phyloP scores from a whole-genome alignment of 768 basidiomycete genomes.

The Lactarius deliciosus region DNA sequence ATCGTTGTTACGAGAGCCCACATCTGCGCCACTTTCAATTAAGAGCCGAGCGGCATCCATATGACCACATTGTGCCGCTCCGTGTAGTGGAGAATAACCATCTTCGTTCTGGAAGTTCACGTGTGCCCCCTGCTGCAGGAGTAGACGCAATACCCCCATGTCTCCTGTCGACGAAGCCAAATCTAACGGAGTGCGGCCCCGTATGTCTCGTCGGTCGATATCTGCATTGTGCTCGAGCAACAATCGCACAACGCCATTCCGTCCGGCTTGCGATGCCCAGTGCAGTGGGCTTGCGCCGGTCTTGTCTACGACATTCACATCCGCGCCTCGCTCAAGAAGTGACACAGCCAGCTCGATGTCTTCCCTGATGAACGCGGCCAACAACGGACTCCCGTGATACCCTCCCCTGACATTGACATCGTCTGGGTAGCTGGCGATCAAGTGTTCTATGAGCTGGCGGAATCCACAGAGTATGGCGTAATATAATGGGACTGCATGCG shows the following conservation, averaged over 20 bases:
- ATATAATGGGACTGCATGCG: slow-evolving; percentile 2
- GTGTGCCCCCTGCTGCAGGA: neutral
- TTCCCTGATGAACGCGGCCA: neutral
- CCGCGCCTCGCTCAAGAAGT: slow-evolving; percentile 4
- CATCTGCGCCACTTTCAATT: neutral
- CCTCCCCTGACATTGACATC: slow-evolving; percentile 1
- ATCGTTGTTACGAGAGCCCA: neutral
- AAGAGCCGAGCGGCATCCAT: neutral
- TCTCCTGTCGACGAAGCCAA: neutral
- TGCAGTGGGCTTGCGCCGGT: no score
- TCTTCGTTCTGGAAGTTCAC: neutral
- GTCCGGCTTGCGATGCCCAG: no score
- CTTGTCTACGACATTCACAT: no score
- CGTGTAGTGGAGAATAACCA: neutral
- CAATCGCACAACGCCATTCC: no score
- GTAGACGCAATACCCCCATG: neutral
- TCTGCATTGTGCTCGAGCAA: no score
- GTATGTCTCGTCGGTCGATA: no score
- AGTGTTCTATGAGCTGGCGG: neutral
- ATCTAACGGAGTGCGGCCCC: no score
- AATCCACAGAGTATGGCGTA: neutral
- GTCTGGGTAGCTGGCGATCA: neutral
- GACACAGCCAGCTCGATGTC: neutral
- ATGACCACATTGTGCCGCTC: neutral
- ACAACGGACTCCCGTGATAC: neutral